phyloP scores from a whole-genome alignment of 2,329 filamentous ascomycete species.

The Clarireedia monteithiana region DNA sequence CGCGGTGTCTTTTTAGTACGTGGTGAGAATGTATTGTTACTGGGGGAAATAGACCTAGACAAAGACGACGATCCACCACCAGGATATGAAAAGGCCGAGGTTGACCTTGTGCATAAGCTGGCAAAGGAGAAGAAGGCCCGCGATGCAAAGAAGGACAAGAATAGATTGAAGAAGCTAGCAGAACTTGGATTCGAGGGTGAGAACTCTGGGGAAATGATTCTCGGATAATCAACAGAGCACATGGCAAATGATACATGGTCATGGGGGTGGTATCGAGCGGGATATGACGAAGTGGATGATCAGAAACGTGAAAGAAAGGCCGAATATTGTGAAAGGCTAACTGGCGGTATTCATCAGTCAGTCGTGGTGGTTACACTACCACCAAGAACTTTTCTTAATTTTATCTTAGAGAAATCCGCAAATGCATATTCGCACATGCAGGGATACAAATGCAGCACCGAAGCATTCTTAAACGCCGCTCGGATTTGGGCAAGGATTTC shows the following conservation, averaged over 20 bases:
- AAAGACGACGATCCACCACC: constrained; percentile 80
- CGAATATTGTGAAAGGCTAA: constrained; percentile 11
- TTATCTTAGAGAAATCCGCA: neutral
- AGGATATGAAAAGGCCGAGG: constrained; percentile 57
- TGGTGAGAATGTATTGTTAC: constrained; percentile 91
- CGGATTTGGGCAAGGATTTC: neutral
- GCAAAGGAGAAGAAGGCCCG: constrained; percentile 63
- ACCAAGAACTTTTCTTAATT: constrained; percentile 5
- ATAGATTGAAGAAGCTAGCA: constrained; percentile 60
- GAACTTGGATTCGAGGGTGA: constrained; percentile 84
- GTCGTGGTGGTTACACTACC: constrained; percentile 6
- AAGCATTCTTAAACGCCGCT: neutral
- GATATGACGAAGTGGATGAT: constrained; percentile 19
- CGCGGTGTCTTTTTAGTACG: constrained; percentile 86
- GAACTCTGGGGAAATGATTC: constrained; percentile 65
- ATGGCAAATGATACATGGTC: neutral
- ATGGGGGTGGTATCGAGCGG: neutral
- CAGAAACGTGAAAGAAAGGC: constrained; percentile 7
- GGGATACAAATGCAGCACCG: neutral
- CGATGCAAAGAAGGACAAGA: constrained; percentile 68
- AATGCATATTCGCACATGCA: neutral
- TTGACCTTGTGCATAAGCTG: constrained; percentile 62
- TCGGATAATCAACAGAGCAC: constrained; percentile 37
- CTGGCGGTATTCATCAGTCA: constrained; percentile 9
- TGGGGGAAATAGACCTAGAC: constrained; percentile 95